Conservation (phyloP, 768 basidiomycete genomes). For the Rubroboletus pulcherrimus region DNA sequence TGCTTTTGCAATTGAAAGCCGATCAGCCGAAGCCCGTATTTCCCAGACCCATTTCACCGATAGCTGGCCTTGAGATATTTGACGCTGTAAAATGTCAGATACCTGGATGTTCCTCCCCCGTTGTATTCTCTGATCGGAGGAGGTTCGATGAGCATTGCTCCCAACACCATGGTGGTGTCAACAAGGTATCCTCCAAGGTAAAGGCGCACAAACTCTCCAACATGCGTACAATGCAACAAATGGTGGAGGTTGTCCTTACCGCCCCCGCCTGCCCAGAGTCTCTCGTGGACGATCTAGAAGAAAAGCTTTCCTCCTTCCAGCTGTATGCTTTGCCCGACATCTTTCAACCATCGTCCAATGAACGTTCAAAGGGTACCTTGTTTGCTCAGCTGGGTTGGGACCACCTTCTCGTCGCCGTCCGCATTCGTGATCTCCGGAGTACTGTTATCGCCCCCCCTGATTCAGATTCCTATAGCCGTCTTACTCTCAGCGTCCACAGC, state of each 20-base stretch:
- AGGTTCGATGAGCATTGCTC: not conserved
- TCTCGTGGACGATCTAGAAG: not conserved
- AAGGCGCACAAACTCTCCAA: not conserved
- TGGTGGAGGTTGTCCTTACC: not conserved
- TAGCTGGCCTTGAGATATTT: not conserved
- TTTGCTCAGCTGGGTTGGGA: not conserved
- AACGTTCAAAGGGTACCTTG: not conserved
- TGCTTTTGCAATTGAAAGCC: not conserved
- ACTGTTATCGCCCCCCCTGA: not conserved
- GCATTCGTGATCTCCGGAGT: not conserved
- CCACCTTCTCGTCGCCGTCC: not conserved
- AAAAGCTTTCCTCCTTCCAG: not conserved
- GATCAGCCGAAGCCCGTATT: not conserved
- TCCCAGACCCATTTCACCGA: not conserved
- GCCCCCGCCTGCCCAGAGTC: not conserved
- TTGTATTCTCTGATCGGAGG: not conserved
- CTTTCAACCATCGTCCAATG: not conserved
- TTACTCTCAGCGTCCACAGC: not conserved
- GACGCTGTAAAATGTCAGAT: not conserved
- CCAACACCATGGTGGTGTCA: not conserved
- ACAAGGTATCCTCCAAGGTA: not conserved
- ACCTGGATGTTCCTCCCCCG: not conserved
- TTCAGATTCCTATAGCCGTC: not conserved
- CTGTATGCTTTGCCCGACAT: not conserved
- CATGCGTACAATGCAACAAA: not conserved